These are phyloP conservation scores for Phycomyces blakesleeanus DNA, from an alignment of 192 early-diverging fungal genomes.

Conservation along the genomic window DNA sequence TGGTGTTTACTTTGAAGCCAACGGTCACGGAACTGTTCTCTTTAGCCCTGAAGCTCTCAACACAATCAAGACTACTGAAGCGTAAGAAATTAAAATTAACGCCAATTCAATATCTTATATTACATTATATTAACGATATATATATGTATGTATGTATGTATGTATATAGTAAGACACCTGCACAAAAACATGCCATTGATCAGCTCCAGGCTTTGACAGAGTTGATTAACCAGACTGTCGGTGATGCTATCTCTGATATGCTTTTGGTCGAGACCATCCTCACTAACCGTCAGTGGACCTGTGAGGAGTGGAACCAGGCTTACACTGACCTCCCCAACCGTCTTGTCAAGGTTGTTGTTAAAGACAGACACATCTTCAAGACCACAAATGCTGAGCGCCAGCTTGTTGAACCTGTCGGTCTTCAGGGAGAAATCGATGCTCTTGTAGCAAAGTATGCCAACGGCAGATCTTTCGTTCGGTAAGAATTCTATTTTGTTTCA, in stretches of 20 bases:
- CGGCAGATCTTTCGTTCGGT: conserved; percentile 94
- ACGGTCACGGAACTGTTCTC: conserved; percentile 97
- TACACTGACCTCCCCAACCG: conserved; percentile 95
- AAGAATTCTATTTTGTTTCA: conserved; percentile 15
- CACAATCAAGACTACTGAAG: conserved; percentile 65
- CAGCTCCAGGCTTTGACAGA: conserved; percentile 83
- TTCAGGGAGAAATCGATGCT: conserved; percentile 83
- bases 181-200: conserved; percentile 71
- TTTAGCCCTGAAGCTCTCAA: conserved; percentile 80
- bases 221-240: conserved; percentile 98
- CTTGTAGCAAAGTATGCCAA: conserved; percentile 79
- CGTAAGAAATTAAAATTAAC: conserved; percentile 34
- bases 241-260: conserved; percentile 97
- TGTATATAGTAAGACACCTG: conserved; percentile 56
- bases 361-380: conserved; percentile 82
- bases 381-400: conserved; percentile 96
- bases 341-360: conserved; percentile 93
- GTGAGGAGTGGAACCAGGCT: conserved; percentile 84
- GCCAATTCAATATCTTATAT: too few species aligned
- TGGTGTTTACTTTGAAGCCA: conserved; percentile 99
- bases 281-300: conserved; percentile 74
- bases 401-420: conserved; percentile 78
- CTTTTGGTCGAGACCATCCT: conserved; percentile 92
- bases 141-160: too few species aligned
- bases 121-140: too few species aligned